A percentile compares a stretch with the other conserved stretches of the same genome.
Conservation (phyloP, 2,329 filamentous ascomycete genomes). For the Colletotrichum tamarilloi region DNA sequence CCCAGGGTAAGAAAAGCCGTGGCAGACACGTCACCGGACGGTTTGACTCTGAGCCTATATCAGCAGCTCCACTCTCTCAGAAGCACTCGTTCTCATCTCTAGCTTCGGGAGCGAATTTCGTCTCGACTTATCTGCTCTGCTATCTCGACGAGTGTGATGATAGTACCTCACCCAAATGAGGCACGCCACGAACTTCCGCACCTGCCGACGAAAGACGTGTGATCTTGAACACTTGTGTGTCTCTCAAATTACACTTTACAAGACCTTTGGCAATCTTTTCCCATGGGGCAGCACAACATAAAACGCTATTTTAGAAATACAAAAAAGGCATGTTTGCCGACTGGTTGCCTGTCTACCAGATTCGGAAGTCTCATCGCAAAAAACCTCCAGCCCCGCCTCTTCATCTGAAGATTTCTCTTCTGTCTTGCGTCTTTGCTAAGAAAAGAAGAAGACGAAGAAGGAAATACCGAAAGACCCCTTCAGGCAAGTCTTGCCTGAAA, state of each 20-base stretch:
- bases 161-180: too few relatives aligned
- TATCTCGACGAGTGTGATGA: too few relatives aligned
- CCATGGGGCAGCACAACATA: neutral
- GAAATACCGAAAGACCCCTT: neutral
- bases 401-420: neutral
- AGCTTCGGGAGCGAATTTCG: too few relatives aligned
- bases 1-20: too few relatives aligned
- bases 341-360: neutral
- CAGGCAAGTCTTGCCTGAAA: neutral
- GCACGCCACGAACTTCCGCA: too few relatives aligned
- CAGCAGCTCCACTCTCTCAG: too few relatives aligned
- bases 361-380: neutral
- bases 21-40: too few relatives aligned
- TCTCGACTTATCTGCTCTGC: too few relatives aligned
- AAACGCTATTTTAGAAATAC: neutral
- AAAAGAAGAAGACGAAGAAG: neutral
- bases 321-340: neutral
- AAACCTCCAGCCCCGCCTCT: neutral
- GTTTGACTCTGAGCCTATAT: too few relatives aligned
- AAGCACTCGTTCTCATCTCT: too few relatives aligned
- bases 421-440: too few relatives aligned
- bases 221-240: fast-evolving
- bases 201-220: neutral
- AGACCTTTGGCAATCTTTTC: neutral
- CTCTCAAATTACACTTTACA: neutral